phyloP scores from a whole-genome alignment of 2,329 filamentous ascomycete genomes.

The Fusarium mundagurra region DNA sequence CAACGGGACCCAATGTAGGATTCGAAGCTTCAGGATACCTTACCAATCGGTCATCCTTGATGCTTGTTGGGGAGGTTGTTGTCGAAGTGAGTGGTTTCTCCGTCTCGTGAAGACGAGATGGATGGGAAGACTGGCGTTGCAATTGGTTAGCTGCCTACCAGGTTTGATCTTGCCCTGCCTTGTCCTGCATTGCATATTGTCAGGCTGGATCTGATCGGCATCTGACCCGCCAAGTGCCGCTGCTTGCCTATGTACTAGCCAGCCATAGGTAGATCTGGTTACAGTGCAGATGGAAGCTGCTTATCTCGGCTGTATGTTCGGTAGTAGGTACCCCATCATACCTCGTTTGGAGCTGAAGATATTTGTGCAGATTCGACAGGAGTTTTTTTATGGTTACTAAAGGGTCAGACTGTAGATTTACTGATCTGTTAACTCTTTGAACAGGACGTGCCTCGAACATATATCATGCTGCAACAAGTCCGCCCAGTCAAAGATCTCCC shows the following conservation, averaged over 20 bases:
- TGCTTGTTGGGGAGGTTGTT: conserved; percentile 6
- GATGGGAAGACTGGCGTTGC: conserved; percentile 16
- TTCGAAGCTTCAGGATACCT: conserved; percentile 2
- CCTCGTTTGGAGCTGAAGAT: background rate
- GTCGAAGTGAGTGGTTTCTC: conserved; percentile 9
- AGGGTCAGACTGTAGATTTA: background rate
- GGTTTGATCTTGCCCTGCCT: background rate
- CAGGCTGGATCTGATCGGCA: conserved; percentile 23
- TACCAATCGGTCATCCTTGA: conserved; percentile 1
- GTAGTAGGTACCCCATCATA: background rate
- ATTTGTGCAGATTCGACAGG: background rate
- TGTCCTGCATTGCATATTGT: conserved; percentile 13
- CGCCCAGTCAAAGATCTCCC: background rate
- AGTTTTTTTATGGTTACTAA: background rate
- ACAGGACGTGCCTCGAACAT: background rate
- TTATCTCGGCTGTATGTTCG: background rate
- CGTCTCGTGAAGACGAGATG: conserved; percentile 5
- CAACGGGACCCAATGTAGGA: background rate
- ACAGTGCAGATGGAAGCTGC: background rate
- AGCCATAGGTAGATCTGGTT: background rate
- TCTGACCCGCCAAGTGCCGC: conserved; percentile 34
- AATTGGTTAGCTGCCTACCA: conserved; percentile 21
- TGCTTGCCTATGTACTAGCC: background rate
- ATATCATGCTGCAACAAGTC: background rate
- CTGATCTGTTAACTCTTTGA: background rate